Evolutionary conservation across 1,284 basidiomycete genomes (phyloP), one percentile per base, ranked within the genome.

Genomic region (Ganoderma resinaceum): DNA sequence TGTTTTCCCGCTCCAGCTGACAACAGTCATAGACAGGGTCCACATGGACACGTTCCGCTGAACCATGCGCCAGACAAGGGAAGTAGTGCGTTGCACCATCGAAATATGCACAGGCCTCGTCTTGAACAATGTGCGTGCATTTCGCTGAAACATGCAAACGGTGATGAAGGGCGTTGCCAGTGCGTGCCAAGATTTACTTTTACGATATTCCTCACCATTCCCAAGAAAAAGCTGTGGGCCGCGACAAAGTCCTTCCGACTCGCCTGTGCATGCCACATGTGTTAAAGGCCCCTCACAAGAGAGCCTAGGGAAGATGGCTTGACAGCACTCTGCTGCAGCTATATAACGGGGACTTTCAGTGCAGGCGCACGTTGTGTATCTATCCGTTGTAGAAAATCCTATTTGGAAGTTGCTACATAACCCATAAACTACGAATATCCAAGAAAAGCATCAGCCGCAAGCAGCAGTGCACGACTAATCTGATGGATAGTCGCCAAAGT

Each of bases 401-500:
- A 52, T 52, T 52, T 23, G 23, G 23, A 14, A 52, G 46, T 23
- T 52, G 46, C 46, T 26, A 52, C 6, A 52, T 52, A 52, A 52
- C 46, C 23, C 23, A 52, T 14, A 52, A 26, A 52, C 23, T n/a
- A 3, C 11, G 23, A 26, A 52, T 52, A 52, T 26, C 55, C n/a
- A 58, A 58, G 33, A 58, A 31, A 37, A 3, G 11, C 37, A 20
- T 40, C 58, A 7, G 29, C 23, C 6, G n/a, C 58, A 38, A 2
- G 23, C n/a, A 38, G 58, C 29, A 12, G 6, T 55, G 46, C 23
- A 23, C 33, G 14, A 42, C 58, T 60, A 60, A 4, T 42, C 23
- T 23, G 58, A n/a, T 40, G 58, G 58, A 35, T 75, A 90, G 72
- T 91, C 81, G 8, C 87, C 89, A 79, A 87, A 92, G 61, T 92